A percentile compares a stretch with the other conserved stretches of the same genome.
phyloP scores from a whole-genome alignment of 2,329 filamentous ascomycete genomes.

The Teratosphaeria zuluensis region DNA sequence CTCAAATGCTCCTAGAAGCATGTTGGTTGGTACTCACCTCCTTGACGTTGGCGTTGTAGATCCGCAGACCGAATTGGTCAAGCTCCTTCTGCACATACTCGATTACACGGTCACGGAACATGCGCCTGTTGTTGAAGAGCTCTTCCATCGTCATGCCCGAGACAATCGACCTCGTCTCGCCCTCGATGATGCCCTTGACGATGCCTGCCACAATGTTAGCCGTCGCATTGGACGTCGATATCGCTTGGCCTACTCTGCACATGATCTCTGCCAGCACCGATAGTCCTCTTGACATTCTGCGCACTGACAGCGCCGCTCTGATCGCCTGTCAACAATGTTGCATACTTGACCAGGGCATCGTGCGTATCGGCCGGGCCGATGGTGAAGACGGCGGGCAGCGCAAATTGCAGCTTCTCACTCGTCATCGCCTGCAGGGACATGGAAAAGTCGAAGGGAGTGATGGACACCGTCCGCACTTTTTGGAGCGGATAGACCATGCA shows the following conservation, averaged over 20 bases:
- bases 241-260: slow-evolving; percentile 37
- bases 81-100: slow-evolving; percentile 66
- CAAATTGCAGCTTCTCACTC: slow-evolving; percentile 74
- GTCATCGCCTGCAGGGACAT: slow-evolving; percentile 84
- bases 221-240: slow-evolving; percentile 5
- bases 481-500: slow-evolving; percentile 61
- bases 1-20: not conserved
- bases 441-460: slow-evolving; percentile 63
- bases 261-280: slow-evolving; percentile 32
- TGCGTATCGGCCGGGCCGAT: slow-evolving; percentile 67
- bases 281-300: slow-evolving; percentile 24
- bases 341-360: slow-evolving; percentile 69
- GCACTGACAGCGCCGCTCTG: slow-evolving; percentile 34
- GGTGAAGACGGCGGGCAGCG: slow-evolving; percentile 62
- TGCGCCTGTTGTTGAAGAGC: slow-evolving; percentile 58
- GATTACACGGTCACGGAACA: slow-evolving; percentile 40
- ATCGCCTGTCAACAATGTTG: slow-evolving; percentile 63
- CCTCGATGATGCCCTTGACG: slow-evolving; percentile 83
- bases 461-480: slow-evolving; percentile 32
- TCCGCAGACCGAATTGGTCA: slow-evolving; percentile 62
- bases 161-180: slow-evolving; percentile 74
- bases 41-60: slow-evolving; percentile 69
- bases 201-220: slow-evolving; percentile 56
- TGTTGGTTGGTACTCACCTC: slow-evolving; percentile 34
- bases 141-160: slow-evolving; percentile 90